Percentiles rank a stretch among this genome's conserved stretches.
These are phyloP conservation scores for Luvunga scandens DNA, from an alignment of 345 rosid genomes.

Conservation along the genomic window DNA sequence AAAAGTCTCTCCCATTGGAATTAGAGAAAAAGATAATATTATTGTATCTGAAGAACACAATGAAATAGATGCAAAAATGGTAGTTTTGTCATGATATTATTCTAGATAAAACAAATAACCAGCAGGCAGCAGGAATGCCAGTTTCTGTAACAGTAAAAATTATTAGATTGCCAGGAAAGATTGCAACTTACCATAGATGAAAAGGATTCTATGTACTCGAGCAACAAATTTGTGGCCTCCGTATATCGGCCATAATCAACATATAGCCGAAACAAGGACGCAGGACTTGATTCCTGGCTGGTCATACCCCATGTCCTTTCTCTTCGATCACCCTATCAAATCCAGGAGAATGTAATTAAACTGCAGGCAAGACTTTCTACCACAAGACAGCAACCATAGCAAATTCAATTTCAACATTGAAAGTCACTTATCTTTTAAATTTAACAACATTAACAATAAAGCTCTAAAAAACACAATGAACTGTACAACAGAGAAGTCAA, in stretches of 20 bases:
- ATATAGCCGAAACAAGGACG: constrained; percentile 74
- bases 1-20: background rate
- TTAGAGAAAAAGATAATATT: background rate
- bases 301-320: constrained; percentile 76
- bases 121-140: background rate
- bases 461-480: background rate
- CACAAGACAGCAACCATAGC: background rate
- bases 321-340: constrained; percentile 53
- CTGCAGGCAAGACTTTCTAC: background rate
- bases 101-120: background rate
- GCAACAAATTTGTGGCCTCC: constrained; percentile 79
- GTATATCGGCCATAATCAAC: constrained; percentile 70
- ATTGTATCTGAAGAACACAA: background rate
- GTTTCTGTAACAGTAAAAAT: background rate
- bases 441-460: background rate
- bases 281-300: constrained; percentile 72
- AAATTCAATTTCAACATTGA: background rate
- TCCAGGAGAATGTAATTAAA: background rate
- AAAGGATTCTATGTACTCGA: constrained; percentile 68
- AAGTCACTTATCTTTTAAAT: background rate
- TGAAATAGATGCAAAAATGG: background rate
- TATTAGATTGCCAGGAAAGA: constrained; percentile 5
- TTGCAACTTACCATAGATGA: constrained; percentile 65
- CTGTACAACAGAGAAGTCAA: background rate
- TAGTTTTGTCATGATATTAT: background rate